These are phyloP conservation scores for Pleurotus salmoneostramineus DNA, from an alignment of 768 basidiomycete genomes.

Conservation along the genomic window DNA sequence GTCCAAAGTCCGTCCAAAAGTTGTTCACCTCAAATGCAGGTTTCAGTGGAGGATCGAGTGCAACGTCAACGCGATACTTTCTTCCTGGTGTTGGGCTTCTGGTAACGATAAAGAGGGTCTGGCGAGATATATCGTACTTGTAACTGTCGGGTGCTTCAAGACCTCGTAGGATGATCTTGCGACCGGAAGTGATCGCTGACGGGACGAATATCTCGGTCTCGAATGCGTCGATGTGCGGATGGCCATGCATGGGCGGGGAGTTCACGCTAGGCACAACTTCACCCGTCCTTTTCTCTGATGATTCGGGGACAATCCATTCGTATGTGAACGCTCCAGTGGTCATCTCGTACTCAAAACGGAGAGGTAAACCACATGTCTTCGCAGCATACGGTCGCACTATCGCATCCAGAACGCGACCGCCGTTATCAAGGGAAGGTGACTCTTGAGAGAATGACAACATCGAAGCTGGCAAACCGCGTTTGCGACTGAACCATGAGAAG, in stretches of 20 bases:
- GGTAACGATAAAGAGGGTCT: conserved; percentile 71
- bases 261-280: conserved; percentile 17
- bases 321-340: conserved; percentile 64
- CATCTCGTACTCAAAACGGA: conserved; percentile 73
- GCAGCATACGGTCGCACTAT: conserved; percentile 90
- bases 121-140: conserved; percentile 57
- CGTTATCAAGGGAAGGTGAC: conserved; percentile 74
- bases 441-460: conserved; percentile 57
- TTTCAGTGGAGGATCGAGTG: conserved; percentile 48
- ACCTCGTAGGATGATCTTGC: conserved; percentile 56
- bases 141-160: conserved; percentile 48
- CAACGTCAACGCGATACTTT: conserved; percentile 29
- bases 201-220: conserved; percentile 88
- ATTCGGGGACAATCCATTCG: conserved; percentile 52
- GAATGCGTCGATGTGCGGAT: conserved; percentile 37
- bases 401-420: conserved; percentile 70
- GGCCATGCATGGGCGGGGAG: conserved; percentile 35
- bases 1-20: conserved; percentile 54
- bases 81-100: conserved; percentile 37
- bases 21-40: conserved; percentile 56
- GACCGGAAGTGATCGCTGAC: conserved; percentile 49
- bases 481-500: conserved; percentile 88
- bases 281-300: conserved; percentile 8
- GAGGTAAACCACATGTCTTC: conserved; percentile 84
- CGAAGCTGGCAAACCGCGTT: conserved; percentile 51